Conservation (phyloP, 2,329 filamentous ascomycete genomes). For the Colletotrichum cuscutae region DNA sequence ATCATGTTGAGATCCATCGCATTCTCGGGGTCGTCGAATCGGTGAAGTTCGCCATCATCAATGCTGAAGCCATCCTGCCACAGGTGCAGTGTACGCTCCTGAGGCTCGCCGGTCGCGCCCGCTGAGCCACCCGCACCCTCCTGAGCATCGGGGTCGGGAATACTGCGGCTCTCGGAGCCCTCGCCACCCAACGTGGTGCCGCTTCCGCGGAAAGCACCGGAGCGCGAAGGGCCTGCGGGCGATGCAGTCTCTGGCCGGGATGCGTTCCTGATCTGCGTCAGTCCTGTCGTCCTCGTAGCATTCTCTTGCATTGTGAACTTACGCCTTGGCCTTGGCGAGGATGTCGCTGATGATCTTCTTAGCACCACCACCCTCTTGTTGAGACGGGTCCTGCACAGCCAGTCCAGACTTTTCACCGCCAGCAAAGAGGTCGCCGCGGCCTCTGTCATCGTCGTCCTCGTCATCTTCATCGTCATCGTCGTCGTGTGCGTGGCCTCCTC, state of each 20-base stretch:
- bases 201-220: conserved; percentile 72
- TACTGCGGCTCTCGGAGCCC: conserved; percentile 73
- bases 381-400: conserved; percentile 71
- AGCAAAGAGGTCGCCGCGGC: conserved; percentile 77
- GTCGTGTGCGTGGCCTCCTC: conserved; percentile 63
- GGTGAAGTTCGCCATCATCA: conserved; percentile 80
- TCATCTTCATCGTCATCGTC: conserved; percentile 69
- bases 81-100: conserved; percentile 78
- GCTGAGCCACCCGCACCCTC: conserved; percentile 43
- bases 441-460: conserved; percentile 66
- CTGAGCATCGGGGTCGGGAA: conserved; percentile 68
- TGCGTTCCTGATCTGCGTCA: conserved; percentile 62
- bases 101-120: conserved; percentile 55
- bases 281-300: not conserved
- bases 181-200: conserved; percentile 85
- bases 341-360: conserved; percentile 71
- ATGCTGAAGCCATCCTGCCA: conserved; percentile 90
- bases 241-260: conserved; percentile 61
- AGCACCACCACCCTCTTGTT: conserved; percentile 55
- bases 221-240: conserved; percentile 61
- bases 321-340: conserved; percentile 72
- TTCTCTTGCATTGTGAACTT: conserved; percentile 38
- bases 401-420: conserved; percentile 86
- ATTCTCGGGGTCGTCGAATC: conserved; percentile 83
- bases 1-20: conserved; percentile 79